Base-by-base conservation (phyloP, 2,329 filamentous ascomycete species). In the Aspergillus viridinutans region DNA sequence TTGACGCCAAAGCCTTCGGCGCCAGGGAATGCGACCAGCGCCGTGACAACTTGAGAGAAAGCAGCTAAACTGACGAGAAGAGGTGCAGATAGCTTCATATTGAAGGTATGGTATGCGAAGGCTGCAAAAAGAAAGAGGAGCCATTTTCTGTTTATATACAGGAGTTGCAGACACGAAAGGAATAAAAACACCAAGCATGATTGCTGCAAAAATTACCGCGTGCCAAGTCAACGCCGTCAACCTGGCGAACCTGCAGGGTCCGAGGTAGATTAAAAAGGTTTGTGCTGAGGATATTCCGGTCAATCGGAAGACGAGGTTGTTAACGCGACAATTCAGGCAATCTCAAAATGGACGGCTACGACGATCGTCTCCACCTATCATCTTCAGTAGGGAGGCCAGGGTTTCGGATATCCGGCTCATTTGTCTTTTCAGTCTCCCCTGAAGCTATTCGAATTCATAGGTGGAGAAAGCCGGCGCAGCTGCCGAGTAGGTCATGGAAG, bases 1-100 rank as follows among this genome's bases (percentile, higher is more conserved):
- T 78, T 70, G 50, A 74, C 72, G 12, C 79, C 80, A 58, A 81
- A 80, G 10, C 79, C 79, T 68, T 81, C 79, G 9, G 80, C 80
- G 21, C 79, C 78, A 3, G 79, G 78, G 61, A 82, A 82, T 42
- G 80, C 79, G 29, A 64, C 50, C 21, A 69, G 61, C 32, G 65
- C 66, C 10, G 56, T 58, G 8, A 56, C 53, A 21, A 59, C 40
- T 1, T 25, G 54, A 14, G 49, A 28, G 53, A 68, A 55, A 9
- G 49, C 48, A 10, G 58, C 28, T 20, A 61, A 21, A 25, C 47
- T 43, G 32, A 54, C 17, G 10, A 63, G 38, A 17, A 54, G 21
- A 25, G 21, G 26, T 7, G 32, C 43, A 25, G n/a, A 45, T 14
- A 52, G 48, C 29, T 54, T 42, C 59, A 61, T 60, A 6, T 54